Conservation (phyloP, 768 basidiomycete species). For the Rhodotorula paludigena region DNA sequence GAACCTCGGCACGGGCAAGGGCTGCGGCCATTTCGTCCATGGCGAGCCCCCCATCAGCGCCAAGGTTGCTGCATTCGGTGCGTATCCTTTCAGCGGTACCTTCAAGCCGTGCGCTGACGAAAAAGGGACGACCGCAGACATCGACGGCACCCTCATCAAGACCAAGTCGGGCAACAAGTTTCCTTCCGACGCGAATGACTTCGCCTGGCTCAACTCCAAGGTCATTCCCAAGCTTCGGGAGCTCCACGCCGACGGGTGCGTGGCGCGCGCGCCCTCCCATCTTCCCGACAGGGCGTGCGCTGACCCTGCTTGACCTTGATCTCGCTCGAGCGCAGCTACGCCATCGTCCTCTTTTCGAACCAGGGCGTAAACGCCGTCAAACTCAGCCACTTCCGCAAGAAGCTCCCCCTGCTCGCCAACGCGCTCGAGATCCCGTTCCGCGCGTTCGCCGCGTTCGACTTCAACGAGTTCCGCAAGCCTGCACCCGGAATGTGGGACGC, state of each 20-base stretch:
- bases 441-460: slow-evolving; percentile 47
- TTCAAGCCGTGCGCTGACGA: slow-evolving; percentile 40
- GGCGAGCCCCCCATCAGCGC: slow-evolving; percentile 2
- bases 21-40: slow-evolving; percentile 19
- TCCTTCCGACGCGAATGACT: slow-evolving; percentile 52
- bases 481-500: slow-evolving; percentile 49
- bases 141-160: slow-evolving; percentile 78
- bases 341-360: slow-evolving; percentile 75
- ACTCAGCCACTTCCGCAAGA: slow-evolving; percentile 11
- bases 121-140: slow-evolving; percentile 76
- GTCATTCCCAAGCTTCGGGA: slow-evolving; percentile 64
- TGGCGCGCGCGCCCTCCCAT: not conserved
- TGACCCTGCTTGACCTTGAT: not conserved
- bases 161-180: slow-evolving; percentile 50
- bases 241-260: slow-evolving; percentile 60
- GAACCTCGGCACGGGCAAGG: not conserved
- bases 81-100: not conserved
- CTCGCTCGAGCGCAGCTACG: slow-evolving; percentile 52
- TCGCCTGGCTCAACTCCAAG: slow-evolving; percentile 68
- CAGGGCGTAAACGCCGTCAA: slow-evolving; percentile 67
- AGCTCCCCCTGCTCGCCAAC: slow-evolving; percentile 25
- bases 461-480: slow-evolving; percentile 49
- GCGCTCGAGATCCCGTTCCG: slow-evolving; percentile 45
- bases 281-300: not conserved
- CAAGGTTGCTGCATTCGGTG: slow-evolving; percentile 27